Conservation (phyloP, 495 filamentous ascomycete genomes). For the Neurospora intermedia region DNA sequence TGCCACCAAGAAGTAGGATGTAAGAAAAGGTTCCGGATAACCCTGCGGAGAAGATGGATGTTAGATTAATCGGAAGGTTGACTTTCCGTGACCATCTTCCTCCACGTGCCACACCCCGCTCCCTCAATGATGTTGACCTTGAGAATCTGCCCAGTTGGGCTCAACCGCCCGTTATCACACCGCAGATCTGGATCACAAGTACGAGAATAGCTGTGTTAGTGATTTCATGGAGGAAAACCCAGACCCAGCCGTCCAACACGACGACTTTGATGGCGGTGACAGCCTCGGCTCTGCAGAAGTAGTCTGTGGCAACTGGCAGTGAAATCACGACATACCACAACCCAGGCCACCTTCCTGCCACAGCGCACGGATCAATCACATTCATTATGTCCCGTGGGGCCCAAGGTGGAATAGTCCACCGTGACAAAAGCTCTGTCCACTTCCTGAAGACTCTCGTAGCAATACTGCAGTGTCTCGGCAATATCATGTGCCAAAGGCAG, state of each 20-base stretch:
- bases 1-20: neutral
- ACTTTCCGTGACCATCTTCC: neutral
- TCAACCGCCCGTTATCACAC: neutral
- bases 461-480: slow-evolving; percentile 42
- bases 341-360: neutral
- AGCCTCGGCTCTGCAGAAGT: neutral
- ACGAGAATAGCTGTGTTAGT: neutral
- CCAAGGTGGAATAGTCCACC: slow-evolving; percentile 24
- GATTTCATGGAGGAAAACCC: neutral
- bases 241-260: neutral
- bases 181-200: neutral
- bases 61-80: neutral
- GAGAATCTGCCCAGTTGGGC: neutral
- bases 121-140: neutral
- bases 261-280: neutral
- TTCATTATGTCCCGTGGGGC: slow-evolving; percentile 9
- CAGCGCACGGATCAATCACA: neutral
- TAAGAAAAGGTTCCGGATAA: neutral
- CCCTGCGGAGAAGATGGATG: neutral
- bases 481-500: slow-evolving; percentile 35
- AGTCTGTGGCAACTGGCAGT: neutral
- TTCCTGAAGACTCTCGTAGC: slow-evolving; percentile 29
- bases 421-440: slow-evolving; percentile 41
- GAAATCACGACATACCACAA: neutral
- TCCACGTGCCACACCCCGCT: neutral